Conservation (phyloP, 768 basidiomycete genomes). For the Sarcomyxa edulis region DNA sequence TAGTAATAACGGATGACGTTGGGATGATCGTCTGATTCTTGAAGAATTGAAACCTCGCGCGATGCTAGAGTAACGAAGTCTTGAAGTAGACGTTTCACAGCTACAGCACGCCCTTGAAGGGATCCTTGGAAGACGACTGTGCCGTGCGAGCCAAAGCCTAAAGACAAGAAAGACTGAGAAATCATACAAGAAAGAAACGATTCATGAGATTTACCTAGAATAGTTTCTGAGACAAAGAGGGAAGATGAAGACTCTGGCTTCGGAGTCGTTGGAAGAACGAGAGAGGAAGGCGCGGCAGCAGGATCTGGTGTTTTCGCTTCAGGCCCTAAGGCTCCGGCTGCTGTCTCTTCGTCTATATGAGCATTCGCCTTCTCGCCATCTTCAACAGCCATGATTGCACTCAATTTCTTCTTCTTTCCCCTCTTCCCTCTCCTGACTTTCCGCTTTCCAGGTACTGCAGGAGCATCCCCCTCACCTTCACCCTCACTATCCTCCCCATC, state of each 20-base stretch:
- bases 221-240: slow-evolving; percentile 64
- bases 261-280: slow-evolving; percentile 20
- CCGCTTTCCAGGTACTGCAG: slow-evolving; percentile 40
- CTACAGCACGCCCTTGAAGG: slow-evolving; percentile 94
- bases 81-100: slow-evolving; percentile 93
- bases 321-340: slow-evolving; percentile 18
- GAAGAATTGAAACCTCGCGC: slow-evolving; percentile 90
- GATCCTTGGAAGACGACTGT: slow-evolving; percentile 94
- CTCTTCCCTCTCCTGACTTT: slow-evolving; percentile 45
- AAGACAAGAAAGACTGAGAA: slow-evolving; percentile 6
- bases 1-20: slow-evolving; percentile 99
- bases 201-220: slow-evolving; percentile 50
- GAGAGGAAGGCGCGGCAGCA: slow-evolving; percentile 13
- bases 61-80: slow-evolving; percentile 94
- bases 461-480: slow-evolving; percentile 31
- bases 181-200: background rate
- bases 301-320: slow-evolving; percentile 11
- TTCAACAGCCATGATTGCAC: slow-evolving; percentile 19
- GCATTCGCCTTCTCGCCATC: slow-evolving; percentile 41
- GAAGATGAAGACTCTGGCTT: slow-evolving; percentile 34
- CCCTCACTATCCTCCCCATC: slow-evolving; percentile 60
- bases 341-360: slow-evolving; percentile 24
- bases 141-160: slow-evolving; percentile 94
- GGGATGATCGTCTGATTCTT: slow-evolving; percentile 96
- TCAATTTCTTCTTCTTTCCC: slow-evolving; percentile 48